These are phyloP conservation scores for Podila clonocystis DNA, from an alignment of 192 early-diverging fungal species.

Conservation along the genomic window DNA sequence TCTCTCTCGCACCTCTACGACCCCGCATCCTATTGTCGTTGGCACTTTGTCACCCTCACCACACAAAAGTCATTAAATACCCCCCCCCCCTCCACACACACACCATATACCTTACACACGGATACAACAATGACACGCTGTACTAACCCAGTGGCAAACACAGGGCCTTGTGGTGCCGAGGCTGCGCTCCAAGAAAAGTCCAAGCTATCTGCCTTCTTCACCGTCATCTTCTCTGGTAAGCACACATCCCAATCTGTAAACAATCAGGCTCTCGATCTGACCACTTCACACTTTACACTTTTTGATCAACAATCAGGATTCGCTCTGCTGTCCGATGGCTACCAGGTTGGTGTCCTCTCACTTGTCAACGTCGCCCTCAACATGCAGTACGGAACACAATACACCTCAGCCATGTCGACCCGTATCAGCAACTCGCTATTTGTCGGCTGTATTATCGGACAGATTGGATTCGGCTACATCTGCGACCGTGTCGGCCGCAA, in stretches of 20 bases:
- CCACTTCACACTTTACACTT: not conserved
- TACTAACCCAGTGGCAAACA: not conserved
- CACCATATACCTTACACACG: not conserved
- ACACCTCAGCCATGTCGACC: slow-evolving; percentile 31
- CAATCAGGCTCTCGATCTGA: too few relatives aligned
- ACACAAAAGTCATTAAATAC: not conserved
- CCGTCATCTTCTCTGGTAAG: slow-evolving; percentile 26
- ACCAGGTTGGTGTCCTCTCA: slow-evolving; percentile 55
- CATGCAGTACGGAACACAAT: slow-evolving; percentile 35
- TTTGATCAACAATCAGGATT: not conserved
- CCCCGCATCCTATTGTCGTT: not conserved
- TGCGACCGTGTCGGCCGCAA: slow-evolving; percentile 59
- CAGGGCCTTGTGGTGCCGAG: not conserved
- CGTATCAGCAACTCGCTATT: slow-evolving; percentile 55
- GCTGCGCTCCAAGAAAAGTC: slow-evolving; percentile 5
- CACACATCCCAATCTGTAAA: not conserved
- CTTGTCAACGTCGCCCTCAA: slow-evolving; percentile 48
- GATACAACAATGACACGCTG: not conserved
- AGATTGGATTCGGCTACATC: slow-evolving; percentile 55
- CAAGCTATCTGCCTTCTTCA: slow-evolving; percentile 19
- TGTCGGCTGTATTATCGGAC: slow-evolving; percentile 56
- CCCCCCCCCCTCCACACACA: not conserved
- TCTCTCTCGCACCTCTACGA: not conserved
- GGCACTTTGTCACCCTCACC: not conserved
- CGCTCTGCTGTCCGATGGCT: slow-evolving; percentile 58